Percentiles rank a stretch among this genome's conserved stretches.
Evolutionary conservation across 2,329 filamentous ascomycete species (phyloP).

Genomic region (Ceratocystis ficicola): DNA sequence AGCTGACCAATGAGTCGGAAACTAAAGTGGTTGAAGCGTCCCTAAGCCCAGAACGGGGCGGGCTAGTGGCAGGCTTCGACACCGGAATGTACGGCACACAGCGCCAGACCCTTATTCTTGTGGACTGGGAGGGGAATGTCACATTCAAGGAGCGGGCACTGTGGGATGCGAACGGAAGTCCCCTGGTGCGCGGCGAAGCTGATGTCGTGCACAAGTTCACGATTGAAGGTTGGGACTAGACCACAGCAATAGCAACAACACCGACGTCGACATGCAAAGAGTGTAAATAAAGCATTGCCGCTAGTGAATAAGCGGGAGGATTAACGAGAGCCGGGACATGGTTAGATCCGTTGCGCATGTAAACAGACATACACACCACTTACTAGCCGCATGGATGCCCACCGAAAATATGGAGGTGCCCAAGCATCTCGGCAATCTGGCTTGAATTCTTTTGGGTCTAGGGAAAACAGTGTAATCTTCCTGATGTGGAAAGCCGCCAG

Average conservation of each 20-base stretch:
- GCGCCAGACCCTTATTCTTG: conserved; percentile 49
- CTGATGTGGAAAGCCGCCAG: background rate
- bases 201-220: conserved; percentile 45
- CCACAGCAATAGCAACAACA: background rate
- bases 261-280: background rate
- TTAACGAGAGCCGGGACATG: background rate
- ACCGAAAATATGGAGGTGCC: background rate
- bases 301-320: background rate
- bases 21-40: too few relatives aligned
- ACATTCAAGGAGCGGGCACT: conserved; percentile 48
- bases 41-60: conserved; percentile 21
- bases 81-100: conserved; percentile 54
- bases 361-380: too few relatives aligned
- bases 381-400: background rate
- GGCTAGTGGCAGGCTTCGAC: conserved; percentile 36
- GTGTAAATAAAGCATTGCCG: background rate
- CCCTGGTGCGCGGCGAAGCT: conserved; percentile 41
- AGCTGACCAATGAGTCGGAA: conserved; percentile 24
- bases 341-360: background rate
- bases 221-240: conserved; percentile 41
- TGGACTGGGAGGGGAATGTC: conserved; percentile 52
- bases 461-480: background rate
- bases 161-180: conserved; percentile 46
- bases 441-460: too few relatives aligned
- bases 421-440: background rate